Base-by-base conservation (phyloP, 805 yeast species). In the Spathaspora gorwiae region DNA sequence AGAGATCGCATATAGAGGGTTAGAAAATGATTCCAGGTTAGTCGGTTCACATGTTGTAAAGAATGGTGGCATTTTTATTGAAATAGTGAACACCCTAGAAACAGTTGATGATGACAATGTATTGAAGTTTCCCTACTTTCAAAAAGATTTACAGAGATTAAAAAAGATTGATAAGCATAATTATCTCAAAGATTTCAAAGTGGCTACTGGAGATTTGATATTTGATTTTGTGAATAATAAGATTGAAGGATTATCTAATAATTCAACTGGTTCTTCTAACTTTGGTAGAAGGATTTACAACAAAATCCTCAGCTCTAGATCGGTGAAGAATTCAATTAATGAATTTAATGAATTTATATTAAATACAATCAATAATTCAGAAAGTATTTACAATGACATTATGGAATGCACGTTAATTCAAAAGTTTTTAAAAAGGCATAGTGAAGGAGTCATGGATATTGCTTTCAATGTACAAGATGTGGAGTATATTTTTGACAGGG, bases 371-470 rank as follows among this genome's bases (percentile, higher is more conserved):
- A 47, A 49, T 29, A 47, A 44, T 37, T 52, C 59, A 5, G 57
- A 57, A 37, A 36, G 35, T 1, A 46, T 55, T 6, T 47, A 50
- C 37, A 45, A 55, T 40, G 64, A 57, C 32, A 42, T 49, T 6
- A 39, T 49, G 31, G 57, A 54, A 30, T 39, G 50, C 13, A 35
- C 34, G 8, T 35, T 51, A 19, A 51, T 64, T 34, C 61, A 59
- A 33, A 51, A 57, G 14, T 69, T 57, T 50, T 51, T 68, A 11
- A 48, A 51, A 10, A 47, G 54, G 5, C 96, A 88, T 60, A 92
- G 95, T 1, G 90, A 86, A 57, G 86, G 88, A 5, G 87, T 87
- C n/a, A 79, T 79, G 59, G 94, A 88, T 56, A 79, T 88, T 9
- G 77, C 88, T 0, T 83, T 87, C 53, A 57, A 57, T n/a, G 92